Evolutionary conservation across 2,329 filamentous ascomycete species (phyloP).

Genomic region (Paecilomyces formosus): DNA sequence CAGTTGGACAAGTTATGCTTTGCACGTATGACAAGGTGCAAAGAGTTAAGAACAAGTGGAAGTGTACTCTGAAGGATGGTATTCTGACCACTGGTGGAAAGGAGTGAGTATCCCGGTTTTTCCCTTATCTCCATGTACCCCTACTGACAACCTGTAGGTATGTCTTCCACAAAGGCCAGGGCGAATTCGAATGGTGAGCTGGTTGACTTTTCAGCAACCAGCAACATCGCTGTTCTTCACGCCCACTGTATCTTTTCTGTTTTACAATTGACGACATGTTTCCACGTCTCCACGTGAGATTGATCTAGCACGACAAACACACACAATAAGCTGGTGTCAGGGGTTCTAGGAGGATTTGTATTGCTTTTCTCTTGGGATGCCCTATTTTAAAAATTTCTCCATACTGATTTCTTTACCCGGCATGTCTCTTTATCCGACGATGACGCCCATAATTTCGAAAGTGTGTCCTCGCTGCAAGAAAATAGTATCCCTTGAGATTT

Average conservation of each 20-base stretch:
- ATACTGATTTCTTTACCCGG: neutral
- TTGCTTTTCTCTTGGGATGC: neutral
- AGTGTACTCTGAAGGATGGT: constrained; percentile 96
- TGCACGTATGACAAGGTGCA: constrained; percentile 99
- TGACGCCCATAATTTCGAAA: neutral
- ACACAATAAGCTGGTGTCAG: neutral
- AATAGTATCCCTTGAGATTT: neutral
- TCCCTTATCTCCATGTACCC: neutral
- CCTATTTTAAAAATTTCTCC: neutral
- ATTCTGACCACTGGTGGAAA: constrained; percentile 88
- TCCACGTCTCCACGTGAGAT: neutral
- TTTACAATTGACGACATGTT: neutral
- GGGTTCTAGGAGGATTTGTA: neutral
- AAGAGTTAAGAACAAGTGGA: constrained; percentile 99
- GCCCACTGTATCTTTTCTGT: neutral
- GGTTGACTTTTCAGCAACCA: neutral
- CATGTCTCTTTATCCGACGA: neutral
- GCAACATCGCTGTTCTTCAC: neutral
- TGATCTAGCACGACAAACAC: neutral
- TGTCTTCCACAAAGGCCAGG: constrained; percentile 94
- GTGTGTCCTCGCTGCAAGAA: neutral
- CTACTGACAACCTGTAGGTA: constrained; percentile 48
- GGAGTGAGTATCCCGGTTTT: constrained; percentile 52
- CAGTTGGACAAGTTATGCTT: constrained; percentile 83
- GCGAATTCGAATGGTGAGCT: constrained; percentile 94